phyloP scores from a whole-genome alignment of 805 yeast species.

The Zygosaccharomyces siamensis region DNA sequence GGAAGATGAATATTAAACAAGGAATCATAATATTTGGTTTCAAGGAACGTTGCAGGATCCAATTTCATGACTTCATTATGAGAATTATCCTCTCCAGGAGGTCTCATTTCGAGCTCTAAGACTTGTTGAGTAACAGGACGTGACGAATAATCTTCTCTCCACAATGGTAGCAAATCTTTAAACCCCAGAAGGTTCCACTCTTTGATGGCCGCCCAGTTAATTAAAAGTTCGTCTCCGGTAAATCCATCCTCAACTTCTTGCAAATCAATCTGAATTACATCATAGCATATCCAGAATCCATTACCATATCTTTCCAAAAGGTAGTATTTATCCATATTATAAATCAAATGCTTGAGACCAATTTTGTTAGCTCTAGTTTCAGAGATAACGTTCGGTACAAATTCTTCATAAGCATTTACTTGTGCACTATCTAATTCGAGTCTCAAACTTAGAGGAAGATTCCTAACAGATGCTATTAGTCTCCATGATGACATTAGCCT shows the following conservation, averaged over 20 bases:
- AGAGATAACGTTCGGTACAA: not conserved
- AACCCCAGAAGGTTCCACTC: constrained; percentile 10
- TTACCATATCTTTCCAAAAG: constrained; percentile 23
- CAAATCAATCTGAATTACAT: constrained; percentile 3
- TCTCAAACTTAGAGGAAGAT: constrained; percentile 11
- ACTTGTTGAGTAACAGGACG: not conserved
- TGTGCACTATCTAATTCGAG: constrained; percentile 7
- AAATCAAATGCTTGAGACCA: constrained; percentile 1
- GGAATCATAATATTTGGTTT: constrained; percentile 35
- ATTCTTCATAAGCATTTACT: constrained; percentile 5
- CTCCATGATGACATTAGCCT: constrained; percentile 13
- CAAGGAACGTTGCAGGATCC: constrained; percentile 27
- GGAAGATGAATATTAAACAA: constrained; percentile 36
- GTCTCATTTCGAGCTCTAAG: constrained; percentile 10
- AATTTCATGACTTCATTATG: not conserved
- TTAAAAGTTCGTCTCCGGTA: not conserved
- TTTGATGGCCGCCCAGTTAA: not conserved
- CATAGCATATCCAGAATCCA: constrained; percentile 20
- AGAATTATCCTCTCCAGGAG: constrained; percentile 4
- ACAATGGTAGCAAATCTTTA: constrained; percentile 12
- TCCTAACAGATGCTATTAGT: constrained; percentile 7
- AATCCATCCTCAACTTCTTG: constrained; percentile 5
- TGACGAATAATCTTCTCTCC: constrained; percentile 11
- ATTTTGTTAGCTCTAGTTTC: constrained; percentile 3
- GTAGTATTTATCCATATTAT: not conserved